A percentile compares a stretch with the other conserved stretches of the same genome.
phyloP scores from a whole-genome alignment of 2,329 filamentous ascomycete genomes.

The Dactylonectria estremocensis region DNA sequence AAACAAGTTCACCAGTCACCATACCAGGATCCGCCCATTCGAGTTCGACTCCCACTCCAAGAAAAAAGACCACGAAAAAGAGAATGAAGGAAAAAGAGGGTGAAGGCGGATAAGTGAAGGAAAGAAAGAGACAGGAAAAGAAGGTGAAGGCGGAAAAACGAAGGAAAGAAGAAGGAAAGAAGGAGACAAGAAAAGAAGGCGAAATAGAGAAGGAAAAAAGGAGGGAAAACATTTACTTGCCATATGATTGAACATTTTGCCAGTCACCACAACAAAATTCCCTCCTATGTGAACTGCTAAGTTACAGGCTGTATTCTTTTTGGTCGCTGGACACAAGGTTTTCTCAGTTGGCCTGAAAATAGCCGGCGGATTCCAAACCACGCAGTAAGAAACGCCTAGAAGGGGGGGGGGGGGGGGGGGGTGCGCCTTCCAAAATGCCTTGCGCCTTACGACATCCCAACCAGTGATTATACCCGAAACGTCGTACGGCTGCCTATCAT shows the following conservation, averaged over 20 bases:
- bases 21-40: background rate
- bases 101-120: background rate
- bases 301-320: no score
- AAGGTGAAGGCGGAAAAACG: no score
- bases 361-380: background rate
- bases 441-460: background rate
- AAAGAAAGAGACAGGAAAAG: background rate
- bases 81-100: background rate
- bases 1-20: background rate
- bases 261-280: background rate
- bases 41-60: background rate
- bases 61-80: background rate
- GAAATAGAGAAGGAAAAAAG: background rate
- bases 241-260: conserved; percentile 12
- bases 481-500: background rate
- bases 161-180: background rate
- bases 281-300: background rate
- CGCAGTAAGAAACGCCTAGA: background rate
- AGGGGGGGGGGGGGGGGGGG: no score
- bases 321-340: background rate
- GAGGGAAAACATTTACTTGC: background rate
- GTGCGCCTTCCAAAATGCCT: background rate
- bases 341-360: background rate
- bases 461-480: background rate
- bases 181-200: background rate